Evolutionary conservation across 1,139 yeast genomes (phyloP), one percentile per base, ranked within the genome.

Genomic region (Kluyveromyces sp.): DNA sequence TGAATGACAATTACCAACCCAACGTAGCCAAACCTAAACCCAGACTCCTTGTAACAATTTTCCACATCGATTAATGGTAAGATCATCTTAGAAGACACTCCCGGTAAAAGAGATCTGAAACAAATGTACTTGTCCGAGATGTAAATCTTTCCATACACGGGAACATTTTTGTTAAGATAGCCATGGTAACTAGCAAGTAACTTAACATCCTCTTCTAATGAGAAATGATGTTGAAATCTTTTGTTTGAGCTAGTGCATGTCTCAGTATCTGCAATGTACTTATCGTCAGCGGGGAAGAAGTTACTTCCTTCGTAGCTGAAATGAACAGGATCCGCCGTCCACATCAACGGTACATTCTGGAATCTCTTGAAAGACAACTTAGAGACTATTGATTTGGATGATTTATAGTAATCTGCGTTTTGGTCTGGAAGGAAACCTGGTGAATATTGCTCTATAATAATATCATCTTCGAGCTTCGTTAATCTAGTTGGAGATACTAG

Each of bases 91-190:
- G 94, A 83, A 33, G 77, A 74, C 0, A 83, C 74, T 0, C 95
- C 95, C 0, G 94, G 94, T 4, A 87, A 59, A 38, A 86, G 68
- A 42, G 95, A 82, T 47, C 94, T 70, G 63, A 84, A 89, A 51
- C 96, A 88, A 15, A 89, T 59, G 48, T 73, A 77, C 31, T 70
- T 71, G 20, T 73, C 69, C 1, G 95, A 85, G 16, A 89, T 58
- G 56, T 87, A 87, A 2, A 89, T 58, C 57, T 85, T 85, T 2
- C 97, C 97, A 63, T 84, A 85, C 3, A 82, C 69, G 0, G 96
- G 95, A 15, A 85, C 64, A 2, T 83, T 75, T 50, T 83, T 75
- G 48, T 76, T 80, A 25, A 88, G 63, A 61, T 86, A 85, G 6
- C 84, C 74, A 56, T 77, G 81, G 57, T 85, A 89, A 1, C 87